Conservation (phyloP, 2,329 filamentous ascomycete genomes). For the Diaporthe caulivora region DNA sequence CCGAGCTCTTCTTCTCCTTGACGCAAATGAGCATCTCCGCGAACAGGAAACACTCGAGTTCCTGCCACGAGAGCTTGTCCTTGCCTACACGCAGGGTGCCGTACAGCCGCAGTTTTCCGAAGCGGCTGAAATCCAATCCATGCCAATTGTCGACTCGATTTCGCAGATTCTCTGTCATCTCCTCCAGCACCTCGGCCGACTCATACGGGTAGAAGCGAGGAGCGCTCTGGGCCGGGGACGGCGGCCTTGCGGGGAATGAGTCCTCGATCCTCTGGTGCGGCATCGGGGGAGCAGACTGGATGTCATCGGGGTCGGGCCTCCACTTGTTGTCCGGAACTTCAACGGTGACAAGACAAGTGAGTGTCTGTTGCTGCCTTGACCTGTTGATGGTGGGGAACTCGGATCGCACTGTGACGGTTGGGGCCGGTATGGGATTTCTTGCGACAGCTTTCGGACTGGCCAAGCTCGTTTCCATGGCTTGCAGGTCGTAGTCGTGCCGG, state of each 20-base stretch:
- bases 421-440: constrained; percentile 90
- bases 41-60: constrained; percentile 96
- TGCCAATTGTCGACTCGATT: constrained; percentile 98
- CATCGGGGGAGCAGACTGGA: constrained; percentile 66
- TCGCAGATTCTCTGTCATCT: constrained; percentile 87
- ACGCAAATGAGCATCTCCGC: constrained; percentile 99
- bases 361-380: constrained; percentile 92
- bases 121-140: constrained; percentile 90
- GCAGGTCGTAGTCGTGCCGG: constrained; percentile 93
- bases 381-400: constrained; percentile 95
- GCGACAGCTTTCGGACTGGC: constrained; percentile 78
- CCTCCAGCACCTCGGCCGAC: constrained; percentile 80
- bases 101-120: constrained; percentile 91
- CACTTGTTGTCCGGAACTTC: constrained; percentile 95
- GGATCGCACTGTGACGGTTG: constrained; percentile 92
- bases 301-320: constrained; percentile 85
- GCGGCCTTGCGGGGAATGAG: constrained; percentile 61
- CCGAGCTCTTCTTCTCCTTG: constrained; percentile 87
- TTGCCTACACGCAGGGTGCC: constrained; percentile 94
- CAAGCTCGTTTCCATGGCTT: constrained; percentile 92
- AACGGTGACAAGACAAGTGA: constrained; percentile 94
- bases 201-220: constrained; percentile 79
- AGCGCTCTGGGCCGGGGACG: constrained; percentile 69
- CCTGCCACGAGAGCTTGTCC: constrained; percentile 96
- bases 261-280: constrained; percentile 65